phyloP scores from a whole-genome alignment of 805 yeast genomes.

The Ogataea chonburiensis region DNA sequence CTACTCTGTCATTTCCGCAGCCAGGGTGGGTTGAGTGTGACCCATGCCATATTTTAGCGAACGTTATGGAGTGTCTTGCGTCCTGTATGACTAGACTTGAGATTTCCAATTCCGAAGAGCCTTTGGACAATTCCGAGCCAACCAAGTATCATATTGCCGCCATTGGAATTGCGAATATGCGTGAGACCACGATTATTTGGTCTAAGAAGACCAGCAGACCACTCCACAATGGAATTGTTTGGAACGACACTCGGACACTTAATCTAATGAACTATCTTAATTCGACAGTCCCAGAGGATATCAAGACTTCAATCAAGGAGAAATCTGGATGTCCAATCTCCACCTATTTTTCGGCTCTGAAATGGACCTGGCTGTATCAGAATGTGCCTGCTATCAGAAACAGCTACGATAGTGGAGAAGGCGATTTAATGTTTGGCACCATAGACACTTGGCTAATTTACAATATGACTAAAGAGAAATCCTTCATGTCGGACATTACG shows the following conservation, averaged over 20 bases:
- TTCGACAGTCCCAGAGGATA: constrained; percentile 50
- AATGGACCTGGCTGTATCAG: constrained; percentile 85
- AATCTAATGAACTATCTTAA: constrained; percentile 64
- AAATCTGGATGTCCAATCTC: constrained; percentile 85
- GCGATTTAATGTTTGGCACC: constrained; percentile 83
- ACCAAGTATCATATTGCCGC: constrained; percentile 55
- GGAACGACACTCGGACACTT: constrained; percentile 92
- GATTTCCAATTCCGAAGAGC: constrained; percentile 49
- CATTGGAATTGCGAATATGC: constrained; percentile 91
- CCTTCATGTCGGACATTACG: constrained; percentile 81
- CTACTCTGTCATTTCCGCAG: constrained; percentile 73
- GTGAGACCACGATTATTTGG: constrained; percentile 93
- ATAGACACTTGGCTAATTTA: constrained; percentile 93
- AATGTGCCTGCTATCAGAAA: constrained; percentile 65
- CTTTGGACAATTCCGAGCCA: constrained; percentile 31
- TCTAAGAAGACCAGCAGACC: constrained; percentile 79
- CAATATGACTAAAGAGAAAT: constrained; percentile 67
- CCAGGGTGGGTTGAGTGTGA: constrained; percentile 96
- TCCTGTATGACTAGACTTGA: constrained; percentile 59
- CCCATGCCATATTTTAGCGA: constrained; percentile 77
- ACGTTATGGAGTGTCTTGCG: constrained; percentile 77
- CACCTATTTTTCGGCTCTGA: constrained; percentile 89
- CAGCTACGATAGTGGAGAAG: constrained; percentile 70
- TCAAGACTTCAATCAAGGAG: constrained; percentile 55
- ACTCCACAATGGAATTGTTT: constrained; percentile 83